Evolutionary conservation across 352 stramenopile genomes (phyloP), one percentile per base, ranked within the genome.

Genomic region (Phytopythium litorale): DNA sequence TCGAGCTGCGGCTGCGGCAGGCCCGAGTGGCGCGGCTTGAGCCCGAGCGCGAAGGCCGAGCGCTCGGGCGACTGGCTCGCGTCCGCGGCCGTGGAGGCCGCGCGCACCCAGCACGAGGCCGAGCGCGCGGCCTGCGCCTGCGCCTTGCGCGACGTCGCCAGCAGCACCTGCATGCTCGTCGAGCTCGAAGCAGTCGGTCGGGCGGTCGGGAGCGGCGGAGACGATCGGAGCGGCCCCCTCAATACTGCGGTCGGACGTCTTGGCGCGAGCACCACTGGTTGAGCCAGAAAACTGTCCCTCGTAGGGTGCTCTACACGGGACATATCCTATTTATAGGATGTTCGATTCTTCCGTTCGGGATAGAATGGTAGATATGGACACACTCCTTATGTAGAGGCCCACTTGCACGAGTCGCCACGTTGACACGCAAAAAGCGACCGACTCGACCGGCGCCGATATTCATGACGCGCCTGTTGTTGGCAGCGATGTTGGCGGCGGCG

Each of bases 11-110:
- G 56, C 85, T 92, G 64, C 28, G 73, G 64, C 50, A 77, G 58
- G 37, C 74, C 78, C 30, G 73, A 78, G 37, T 70, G 73, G 65
- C 80, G 80, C 57, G 79, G 79, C 71, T 82, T 81, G 46, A 94
- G 68, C 13, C 76, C 79, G 7, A 94, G 71, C 56, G 81, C 84
- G 21, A 81, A 87, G 28, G 84, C 81, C 54, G 84, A 87, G 54
- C 81, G 84, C 60, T 67, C 63, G 3, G 64, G 30, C 33, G 70
- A 38, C 46, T 62, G 48, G 35, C 60, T 61, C 7, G 55, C 25
- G 18, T 62, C 62, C 49, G 72, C 64, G 3, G 76, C 37, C 56
- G 76, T 89, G 23, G 78, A 87, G 8, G 66, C 76, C 35, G 63
- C 66, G 56, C 81, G 83, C 55, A 75, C 25, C 66, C 67, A 81